Base-by-base conservation (phyloP, 1,284 basidiomycete genomes). In the Ustilago crameri region DNA sequence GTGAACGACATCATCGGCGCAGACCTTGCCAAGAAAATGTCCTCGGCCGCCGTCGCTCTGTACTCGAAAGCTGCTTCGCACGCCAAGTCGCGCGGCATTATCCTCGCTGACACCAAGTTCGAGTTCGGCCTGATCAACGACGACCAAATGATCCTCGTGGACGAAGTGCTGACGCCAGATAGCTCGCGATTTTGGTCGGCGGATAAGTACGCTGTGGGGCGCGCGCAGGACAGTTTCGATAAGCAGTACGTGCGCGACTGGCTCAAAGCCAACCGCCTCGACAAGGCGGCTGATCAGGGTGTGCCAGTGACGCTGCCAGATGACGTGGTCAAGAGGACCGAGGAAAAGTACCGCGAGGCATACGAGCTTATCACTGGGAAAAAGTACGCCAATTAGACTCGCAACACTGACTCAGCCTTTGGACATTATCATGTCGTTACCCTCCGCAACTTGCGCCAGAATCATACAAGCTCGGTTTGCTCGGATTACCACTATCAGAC, bases 241-340 rank as follows among this genome's bases (percentile, higher is more conserved):
- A 98, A 99, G 86, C 95, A 99, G 85, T 97, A 91, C 81, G 86
- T 98, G 44, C 87, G 96, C 35, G 94, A 98, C 83, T 94, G 93
- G 91, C 66, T 83, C 55, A 82, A 76, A 55, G 56, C 61, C 2
- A 62, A 79, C 15, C 74, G 77, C 7, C 55, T 78, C 17, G 78
- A 79, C 35, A 72, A 75, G 57, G 74, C 76, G 0, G 76, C 79
- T 1, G 74, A 76, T 43, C 55, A 76, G 53, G 79, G 76, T 12
- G 61, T 68, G 10, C 68, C 65, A 14, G 80, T 82, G 2, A 71
- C 59, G 9, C 53, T 82, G 26, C 80, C 81, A 1, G 72, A 75
- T 7, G 76, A 81, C 20, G 74, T 82, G 23, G 79, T 80, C 23
- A 57, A 56, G 49, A 62, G 66, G 51, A 82, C 81, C 8, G 60